Evolutionary conservation across 208 protist genomes (phyloP).

Genomic region (Balamuthia mandrillaris): DNA sequence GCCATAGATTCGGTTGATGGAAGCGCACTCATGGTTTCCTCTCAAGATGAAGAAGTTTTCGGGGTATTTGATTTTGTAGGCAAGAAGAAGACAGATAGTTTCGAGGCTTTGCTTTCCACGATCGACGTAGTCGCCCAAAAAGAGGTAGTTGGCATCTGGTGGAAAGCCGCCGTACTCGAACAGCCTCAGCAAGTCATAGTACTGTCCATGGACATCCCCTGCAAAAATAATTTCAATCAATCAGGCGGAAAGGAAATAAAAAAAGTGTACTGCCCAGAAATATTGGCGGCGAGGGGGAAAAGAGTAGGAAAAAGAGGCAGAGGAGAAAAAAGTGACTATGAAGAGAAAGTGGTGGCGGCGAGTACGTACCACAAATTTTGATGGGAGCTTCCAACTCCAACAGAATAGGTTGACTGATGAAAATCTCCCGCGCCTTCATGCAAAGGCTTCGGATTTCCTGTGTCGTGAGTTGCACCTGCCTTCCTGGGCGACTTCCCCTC

Average conservation of each 20-base stretch:
- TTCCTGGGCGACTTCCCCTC: constrained; percentile 68
- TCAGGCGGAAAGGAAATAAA: neutral
- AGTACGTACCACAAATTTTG: constrained; percentile 73
- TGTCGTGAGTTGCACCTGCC: constrained; percentile 64
- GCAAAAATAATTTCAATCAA: neutral
- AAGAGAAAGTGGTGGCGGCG: neutral
- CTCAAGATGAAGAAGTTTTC: constrained; percentile 95
- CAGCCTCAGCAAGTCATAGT: constrained; percentile 96
- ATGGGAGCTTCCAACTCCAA: constrained; percentile 81
- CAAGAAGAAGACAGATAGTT: constrained; percentile 84
- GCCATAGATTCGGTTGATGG: constrained; percentile 97
- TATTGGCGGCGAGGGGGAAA: neutral
- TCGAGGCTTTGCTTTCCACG: constrained; percentile 97
- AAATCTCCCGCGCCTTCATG: constrained; percentile 72
- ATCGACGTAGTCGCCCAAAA: constrained; percentile 99
- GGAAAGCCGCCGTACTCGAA: constrained; percentile 99
- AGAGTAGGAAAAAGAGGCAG: neutral
- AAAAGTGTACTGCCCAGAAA: neutral
- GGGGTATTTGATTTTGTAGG: constrained; percentile 86
- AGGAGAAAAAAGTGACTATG: neutral
- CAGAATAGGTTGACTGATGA: constrained; percentile 76
- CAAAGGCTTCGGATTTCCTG: constrained; percentile 71
- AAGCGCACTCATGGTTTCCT: constrained; percentile 97
- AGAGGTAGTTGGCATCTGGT: constrained; percentile 97
- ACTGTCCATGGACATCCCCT: constrained; percentile 99